These are phyloP conservation scores for Bipolaris zeicola DNA, from an alignment of 2,329 filamentous ascomycete genomes.

Conservation along the genomic window DNA sequence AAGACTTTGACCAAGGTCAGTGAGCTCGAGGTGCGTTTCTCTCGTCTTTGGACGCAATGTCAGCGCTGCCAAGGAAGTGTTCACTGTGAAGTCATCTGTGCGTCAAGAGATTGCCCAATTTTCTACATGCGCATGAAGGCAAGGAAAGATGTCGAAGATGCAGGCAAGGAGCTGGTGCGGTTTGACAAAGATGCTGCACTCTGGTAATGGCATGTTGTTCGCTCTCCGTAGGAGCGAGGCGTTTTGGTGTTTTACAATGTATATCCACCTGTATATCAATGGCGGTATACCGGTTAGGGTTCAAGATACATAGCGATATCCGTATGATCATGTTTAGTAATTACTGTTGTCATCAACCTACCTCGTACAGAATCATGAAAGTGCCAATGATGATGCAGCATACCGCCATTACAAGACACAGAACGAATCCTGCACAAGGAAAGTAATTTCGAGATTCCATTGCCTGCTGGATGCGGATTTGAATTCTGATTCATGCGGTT, in stretches of 20 bases:
- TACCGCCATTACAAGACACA: too few relatives aligned
- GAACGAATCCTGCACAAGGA: too few relatives aligned
- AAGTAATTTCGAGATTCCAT: too few relatives aligned
- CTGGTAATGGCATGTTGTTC: conserved; percentile 52
- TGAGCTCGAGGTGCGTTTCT: conserved; percentile 91
- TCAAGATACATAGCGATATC: neutral
- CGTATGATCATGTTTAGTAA: neutral
- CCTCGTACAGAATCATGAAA: neutral
- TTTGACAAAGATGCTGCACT: conserved; percentile 87
- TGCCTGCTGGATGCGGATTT: too few relatives aligned
- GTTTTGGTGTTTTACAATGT: conserved; percentile 11
- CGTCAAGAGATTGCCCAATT: conserved; percentile 93
- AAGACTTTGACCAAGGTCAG: conserved; percentile 86
- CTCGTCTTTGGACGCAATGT: conserved; percentile 95
- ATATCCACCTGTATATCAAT: neutral
- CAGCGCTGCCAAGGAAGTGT: conserved; percentile 97
- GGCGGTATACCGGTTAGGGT: neutral
- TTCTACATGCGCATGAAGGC: conserved; percentile 99
- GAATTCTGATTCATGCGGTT: too few relatives aligned
- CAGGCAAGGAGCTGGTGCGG: conserved; percentile 82
- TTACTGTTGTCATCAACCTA: neutral
- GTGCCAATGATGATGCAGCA: too few relatives aligned
- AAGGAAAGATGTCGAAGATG: conserved; percentile 97
- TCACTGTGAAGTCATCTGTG: conserved; percentile 98
- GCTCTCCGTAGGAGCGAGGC: neutral